Evolutionary conservation across 495 filamentous ascomycete genomes (phyloP).

Genomic region (Pyronema domesticum): DNA sequence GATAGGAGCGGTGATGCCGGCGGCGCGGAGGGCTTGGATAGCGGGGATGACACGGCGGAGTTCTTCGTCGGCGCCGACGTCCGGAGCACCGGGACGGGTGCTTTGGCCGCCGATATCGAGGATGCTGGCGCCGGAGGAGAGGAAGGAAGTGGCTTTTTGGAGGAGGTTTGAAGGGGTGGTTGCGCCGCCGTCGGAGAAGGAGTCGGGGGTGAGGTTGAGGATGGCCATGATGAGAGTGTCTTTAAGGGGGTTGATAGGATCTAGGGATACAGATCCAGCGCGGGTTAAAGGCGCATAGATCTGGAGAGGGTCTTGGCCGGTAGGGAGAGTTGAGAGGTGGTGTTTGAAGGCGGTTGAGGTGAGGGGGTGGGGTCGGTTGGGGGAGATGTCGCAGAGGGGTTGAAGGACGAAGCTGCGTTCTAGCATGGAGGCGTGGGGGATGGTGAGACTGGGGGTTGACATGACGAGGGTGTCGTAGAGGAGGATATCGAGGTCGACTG

Average conservation of each 20-base stretch:
- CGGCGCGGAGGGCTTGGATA: slow-evolving; percentile 53
- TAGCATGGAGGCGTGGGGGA: slow-evolving; percentile 71
- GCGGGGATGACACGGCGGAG: slow-evolving; percentile 58
- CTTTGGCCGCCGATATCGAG: slow-evolving; percentile 90
- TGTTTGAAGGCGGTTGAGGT: slow-evolving; percentile 28
- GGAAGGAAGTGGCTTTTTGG: slow-evolving; percentile 37
- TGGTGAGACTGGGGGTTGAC: slow-evolving; percentile 49
- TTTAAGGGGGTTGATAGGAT: slow-evolving; percentile 43
- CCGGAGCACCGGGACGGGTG: slow-evolving; percentile 53
- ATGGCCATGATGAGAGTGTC: slow-evolving; percentile 80
- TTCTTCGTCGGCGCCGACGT: slow-evolving; percentile 55
- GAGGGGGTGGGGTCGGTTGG: slow-evolving; percentile 17
- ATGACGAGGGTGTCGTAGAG: slow-evolving; percentile 58
- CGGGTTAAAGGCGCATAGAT: slow-evolving; percentile 40
- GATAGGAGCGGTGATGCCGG: slow-evolving; percentile 45
- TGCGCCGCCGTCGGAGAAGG: slow-evolving; percentile 79
- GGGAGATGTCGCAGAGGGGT: slow-evolving; percentile 54
- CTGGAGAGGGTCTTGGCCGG: slow-evolving; percentile 35
- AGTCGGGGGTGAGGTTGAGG: slow-evolving; percentile 89
- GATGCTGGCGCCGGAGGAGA: slow-evolving; percentile 54
- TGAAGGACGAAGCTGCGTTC: slow-evolving; percentile 88
- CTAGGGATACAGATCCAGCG: slow-evolving; percentile 32
- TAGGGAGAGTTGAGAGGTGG: slow-evolving; percentile 47
- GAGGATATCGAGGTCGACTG: slow-evolving; percentile 86
- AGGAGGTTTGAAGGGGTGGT: slow-evolving; percentile 32